Evolutionary conservation across 208 protist genomes (phyloP).

Genomic region (Trypanosoma avium): DNA sequence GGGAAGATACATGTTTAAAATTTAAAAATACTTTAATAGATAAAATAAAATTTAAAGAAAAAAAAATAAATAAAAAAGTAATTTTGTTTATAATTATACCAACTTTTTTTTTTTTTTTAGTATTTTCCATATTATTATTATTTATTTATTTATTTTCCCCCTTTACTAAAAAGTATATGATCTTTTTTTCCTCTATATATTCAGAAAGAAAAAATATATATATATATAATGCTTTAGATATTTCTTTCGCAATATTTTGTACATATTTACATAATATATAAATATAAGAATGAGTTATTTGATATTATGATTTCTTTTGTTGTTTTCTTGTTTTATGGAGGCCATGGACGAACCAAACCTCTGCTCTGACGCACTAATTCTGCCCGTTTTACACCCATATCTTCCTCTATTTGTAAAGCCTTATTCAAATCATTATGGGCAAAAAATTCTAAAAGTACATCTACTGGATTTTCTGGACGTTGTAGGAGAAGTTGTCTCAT

Average conservation of each 20-base stretch:
- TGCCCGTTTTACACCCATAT: constrained; percentile 2
- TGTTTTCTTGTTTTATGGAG: too few species aligned
- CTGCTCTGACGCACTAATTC: neutral
- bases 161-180: too few species aligned
- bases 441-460: constrained; percentile 52
- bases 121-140: neutral
- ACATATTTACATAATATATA: too few species aligned
- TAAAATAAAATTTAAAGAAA: constrained; percentile 11
- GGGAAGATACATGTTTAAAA: constrained; percentile 63
- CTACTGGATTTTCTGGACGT: constrained; percentile 65
- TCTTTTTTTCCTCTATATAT: too few species aligned
- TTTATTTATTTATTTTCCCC: neutral
- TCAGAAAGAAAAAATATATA: too few species aligned
- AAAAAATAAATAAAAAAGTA: constrained; percentile 8
- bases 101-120: neutral
- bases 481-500: constrained; percentile 48
- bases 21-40: neutral
- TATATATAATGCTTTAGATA: too few species aligned
- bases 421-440: constrained; percentile 25
- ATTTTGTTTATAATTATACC: neutral
- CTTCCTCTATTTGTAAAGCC: constrained; percentile 11
- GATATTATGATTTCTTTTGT: neutral
- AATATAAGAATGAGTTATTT: neutral
- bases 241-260: too few species aligned
- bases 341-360: constrained; percentile 11